These are phyloP conservation scores for Candida anutae DNA, from an alignment of 1,139 yeast species.

Conservation along the genomic window DNA sequence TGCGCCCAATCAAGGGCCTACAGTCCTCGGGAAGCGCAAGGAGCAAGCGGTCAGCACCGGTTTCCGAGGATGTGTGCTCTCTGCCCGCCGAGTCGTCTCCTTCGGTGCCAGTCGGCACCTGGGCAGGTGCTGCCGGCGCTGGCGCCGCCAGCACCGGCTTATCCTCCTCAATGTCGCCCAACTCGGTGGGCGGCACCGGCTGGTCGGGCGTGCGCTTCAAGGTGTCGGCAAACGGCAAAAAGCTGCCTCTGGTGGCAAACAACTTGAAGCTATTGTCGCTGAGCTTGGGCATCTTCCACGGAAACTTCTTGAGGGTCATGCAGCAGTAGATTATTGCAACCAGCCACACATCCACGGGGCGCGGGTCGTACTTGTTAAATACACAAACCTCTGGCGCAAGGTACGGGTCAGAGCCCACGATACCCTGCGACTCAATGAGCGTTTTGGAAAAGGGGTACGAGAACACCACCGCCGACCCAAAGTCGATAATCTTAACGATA, in stretches of 20 bases:
- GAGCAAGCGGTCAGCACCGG: constrained; percentile 63
- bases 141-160: constrained; percentile 2
- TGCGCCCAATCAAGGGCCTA: constrained; percentile 55
- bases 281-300: constrained; percentile 93
- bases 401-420: constrained; percentile 92
- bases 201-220: constrained; percentile 32
- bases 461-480: constrained; percentile 91
- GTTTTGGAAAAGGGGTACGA: constrained; percentile 83
- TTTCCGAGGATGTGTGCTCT: constrained; percentile 48
- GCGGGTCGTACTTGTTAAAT: constrained; percentile 74
- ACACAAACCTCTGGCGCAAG: constrained; percentile 92
- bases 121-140: constrained; percentile 1
- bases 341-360: constrained; percentile 95
- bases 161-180: constrained; percentile 27
- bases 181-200: constrained; percentile 8
- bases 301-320: constrained; percentile 89
- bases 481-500: constrained; percentile 83
- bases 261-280: constrained; percentile 76
- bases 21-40: constrained; percentile 66
- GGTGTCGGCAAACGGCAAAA: constrained; percentile 30
- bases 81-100: constrained; percentile 21
- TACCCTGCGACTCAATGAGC: constrained; percentile 77
- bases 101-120: constrained; percentile 9
- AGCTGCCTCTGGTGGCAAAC: constrained; percentile 46
- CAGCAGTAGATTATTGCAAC: constrained; percentile 89